Evolutionary conservation across 139 green algal genomes (phyloP).

Genomic region (Auxenochlorella pyrenoidosa): DNA sequence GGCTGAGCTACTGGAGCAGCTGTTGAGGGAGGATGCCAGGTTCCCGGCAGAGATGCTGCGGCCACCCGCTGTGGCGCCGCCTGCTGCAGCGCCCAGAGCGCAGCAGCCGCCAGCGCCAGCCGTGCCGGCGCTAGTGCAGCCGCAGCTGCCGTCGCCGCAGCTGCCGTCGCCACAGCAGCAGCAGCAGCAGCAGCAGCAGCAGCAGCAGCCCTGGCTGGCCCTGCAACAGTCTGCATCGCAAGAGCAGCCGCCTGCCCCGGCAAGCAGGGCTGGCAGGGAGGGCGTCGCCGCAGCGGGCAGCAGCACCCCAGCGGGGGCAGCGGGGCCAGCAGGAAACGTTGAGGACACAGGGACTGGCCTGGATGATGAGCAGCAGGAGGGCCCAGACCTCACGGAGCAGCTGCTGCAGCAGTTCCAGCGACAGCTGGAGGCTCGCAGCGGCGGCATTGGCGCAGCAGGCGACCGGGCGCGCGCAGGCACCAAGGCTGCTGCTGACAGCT

Average conservation of each 20-base stretch:
- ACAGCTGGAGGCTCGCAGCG: background rate
- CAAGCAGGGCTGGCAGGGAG: too few species aligned
- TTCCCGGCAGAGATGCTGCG: constrained; percentile 29
- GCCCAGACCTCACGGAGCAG: background rate
- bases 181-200: background rate
- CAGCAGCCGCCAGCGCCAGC: background rate
- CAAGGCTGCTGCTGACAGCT: background rate
- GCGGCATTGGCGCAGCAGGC: background rate
- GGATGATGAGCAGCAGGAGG: background rate
- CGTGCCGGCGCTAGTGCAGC: background rate
- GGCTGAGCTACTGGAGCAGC: constrained; percentile 32
- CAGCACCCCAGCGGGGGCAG: background rate
- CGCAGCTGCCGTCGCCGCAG: background rate
- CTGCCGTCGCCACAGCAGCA: background rate
- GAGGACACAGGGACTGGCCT: background rate
- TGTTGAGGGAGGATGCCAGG: background rate
- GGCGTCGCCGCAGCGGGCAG: background rate
- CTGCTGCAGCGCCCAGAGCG: background rate
- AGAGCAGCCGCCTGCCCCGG: too few species aligned
- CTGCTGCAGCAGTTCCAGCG: constrained; percentile 32
- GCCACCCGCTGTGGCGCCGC: background rate
- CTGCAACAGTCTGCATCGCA: background rate
- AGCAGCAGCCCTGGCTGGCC: background rate
- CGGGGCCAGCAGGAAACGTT: background rate
- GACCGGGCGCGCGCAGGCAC: background rate